Evolutionary conservation across 345 rosid species (phyloP), one percentile per base, ranked within the genome.

Genomic region (Lumnitzera racemosa): DNA sequence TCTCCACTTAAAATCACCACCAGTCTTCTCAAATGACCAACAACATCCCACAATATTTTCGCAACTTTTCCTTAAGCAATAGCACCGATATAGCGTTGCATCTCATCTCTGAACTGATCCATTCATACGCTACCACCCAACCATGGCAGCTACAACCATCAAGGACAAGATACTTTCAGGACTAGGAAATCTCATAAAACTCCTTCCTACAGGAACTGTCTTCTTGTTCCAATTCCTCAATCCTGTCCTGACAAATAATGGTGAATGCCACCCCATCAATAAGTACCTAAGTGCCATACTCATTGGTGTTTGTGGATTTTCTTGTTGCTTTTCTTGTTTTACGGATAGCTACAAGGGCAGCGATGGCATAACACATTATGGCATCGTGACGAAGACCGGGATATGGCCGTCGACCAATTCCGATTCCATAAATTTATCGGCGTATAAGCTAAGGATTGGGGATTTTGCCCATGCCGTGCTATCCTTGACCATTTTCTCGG

Each of bases 131-230:
- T 14, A 12, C 27, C 53, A 49, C 11, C 62, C 15, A 12, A 14
- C 7, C 9, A n/a, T 4, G 24, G 10, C 55, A 24, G 15, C 23
- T 15, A 12, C 56, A 6, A 29, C 27, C 53, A 51, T 72, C 49
- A 61, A 70, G 47, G 86, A 65, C 57, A 84, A 53, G 56, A 73
- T 90, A 36, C 79, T 82, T n/a, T 24, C 69, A 4, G 88, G 95
- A 24, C 36, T 83, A 0, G 84, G 87, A 3, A 88, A 83, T 76
- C 83, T 91, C 29, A 61, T 91, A 57, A 83, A 79, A 81, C 86
- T 89, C 60, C 91, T 88, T 25, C 98, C 98, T 0, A 81, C 96
- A 8, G 98, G 96, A 73, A 86, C 89, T 2, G 88, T 91, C 55
- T 88, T 88, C 70, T 14, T 80, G 48, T 91, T 80, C 72, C 91